Percentiles rank a stretch among this genome's conserved stretches.
These are phyloP conservation scores for Amauroascus verrucosus DNA, from an alignment of 2,329 filamentous ascomycete species.

Conservation along the genomic window DNA sequence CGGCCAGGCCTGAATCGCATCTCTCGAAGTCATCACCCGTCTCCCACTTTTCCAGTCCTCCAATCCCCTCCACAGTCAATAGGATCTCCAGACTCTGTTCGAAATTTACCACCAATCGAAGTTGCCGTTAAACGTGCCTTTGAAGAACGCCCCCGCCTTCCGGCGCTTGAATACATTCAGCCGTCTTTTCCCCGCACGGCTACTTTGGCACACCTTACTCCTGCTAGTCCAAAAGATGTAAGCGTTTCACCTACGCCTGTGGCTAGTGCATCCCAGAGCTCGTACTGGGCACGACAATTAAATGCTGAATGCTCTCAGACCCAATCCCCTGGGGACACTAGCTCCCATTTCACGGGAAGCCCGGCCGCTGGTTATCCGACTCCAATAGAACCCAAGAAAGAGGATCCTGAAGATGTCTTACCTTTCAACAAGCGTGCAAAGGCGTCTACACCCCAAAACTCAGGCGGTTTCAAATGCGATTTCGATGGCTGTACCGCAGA, in stretches of 20 bases:
- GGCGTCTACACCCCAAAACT: conserved; percentile 21
- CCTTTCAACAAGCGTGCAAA: conserved; percentile 13
- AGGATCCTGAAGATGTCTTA: conserved; percentile 3
- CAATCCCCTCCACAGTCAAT: conserved; percentile 9
- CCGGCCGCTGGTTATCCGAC: conserved; percentile 33
- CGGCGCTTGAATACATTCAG: conserved; percentile 19
- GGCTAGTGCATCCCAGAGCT: conserved; percentile 21
- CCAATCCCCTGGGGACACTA: conserved; percentile 20
- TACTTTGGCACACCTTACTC: conserved; percentile 31
- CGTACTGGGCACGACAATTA: conserved; percentile 23
- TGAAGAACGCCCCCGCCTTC: not conserved
- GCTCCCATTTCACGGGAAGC: conserved; percentile 26
- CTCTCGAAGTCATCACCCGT: not conserved
- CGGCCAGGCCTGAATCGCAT: not conserved
- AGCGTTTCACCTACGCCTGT: conserved; percentile 26
- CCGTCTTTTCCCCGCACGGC: conserved; percentile 17
- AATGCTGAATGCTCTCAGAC: conserved; percentile 24
- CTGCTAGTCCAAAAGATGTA: conserved; percentile 30
- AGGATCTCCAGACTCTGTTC: conserved; percentile 3
- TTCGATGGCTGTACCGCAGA: conserved; percentile 47
- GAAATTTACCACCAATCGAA: conserved; percentile 6
- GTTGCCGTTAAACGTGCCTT: conserved; percentile 1
- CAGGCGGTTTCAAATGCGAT: conserved; percentile 43
- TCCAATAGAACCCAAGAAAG: conserved; percentile 26
- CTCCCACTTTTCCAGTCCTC: conserved; percentile 6